Percentiles rank a stretch among this genome's conserved stretches.
Evolutionary conservation across 768 basidiomycete species (phyloP).

Genomic region (Amanita rubescens): DNA sequence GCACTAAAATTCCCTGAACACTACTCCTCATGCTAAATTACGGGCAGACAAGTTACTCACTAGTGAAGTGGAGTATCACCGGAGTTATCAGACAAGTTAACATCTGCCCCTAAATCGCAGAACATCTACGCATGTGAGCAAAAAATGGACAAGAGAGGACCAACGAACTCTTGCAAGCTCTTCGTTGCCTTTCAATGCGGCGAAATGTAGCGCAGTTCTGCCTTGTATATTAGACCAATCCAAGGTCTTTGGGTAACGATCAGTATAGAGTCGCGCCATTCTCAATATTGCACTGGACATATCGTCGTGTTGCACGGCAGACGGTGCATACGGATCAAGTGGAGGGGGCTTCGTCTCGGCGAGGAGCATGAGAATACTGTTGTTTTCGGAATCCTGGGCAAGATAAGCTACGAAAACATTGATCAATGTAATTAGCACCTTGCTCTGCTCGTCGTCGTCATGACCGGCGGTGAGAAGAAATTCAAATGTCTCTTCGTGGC

Average conservation of each 20-base stretch:
- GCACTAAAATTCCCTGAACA: conserved; percentile 40
- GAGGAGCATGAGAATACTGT: conserved; percentile 90
- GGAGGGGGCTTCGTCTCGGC: conserved; percentile 65
- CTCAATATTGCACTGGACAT: conserved; percentile 66
- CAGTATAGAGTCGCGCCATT: conserved; percentile 83
- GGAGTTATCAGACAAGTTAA: conserved; percentile 83
- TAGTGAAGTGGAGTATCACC: conserved; percentile 93
- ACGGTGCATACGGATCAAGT: conserved; percentile 37
- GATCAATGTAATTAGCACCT: conserved; percentile 35
- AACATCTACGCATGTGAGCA: conserved; percentile 56
- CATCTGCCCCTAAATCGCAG: conserved; percentile 85
- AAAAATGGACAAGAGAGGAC: conserved; percentile 1
- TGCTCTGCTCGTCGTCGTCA: conserved; percentile 84
- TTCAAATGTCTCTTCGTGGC: conserved; percentile 90
- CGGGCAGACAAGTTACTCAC: conserved; percentile 38
- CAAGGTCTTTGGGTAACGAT: conserved; percentile 78
- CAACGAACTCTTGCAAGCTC: conserved; percentile 73
- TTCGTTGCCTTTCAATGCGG: conserved; percentile 83
- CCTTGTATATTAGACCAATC: conserved; percentile 92
- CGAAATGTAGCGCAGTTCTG: conserved; percentile 85
- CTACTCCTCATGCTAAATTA: conserved; percentile 3
- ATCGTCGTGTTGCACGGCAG: conserved; percentile 43
- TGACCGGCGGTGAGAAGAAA: conserved; percentile 81
- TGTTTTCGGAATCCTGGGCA: conserved; percentile 80
- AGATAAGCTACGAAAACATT: background rate